phyloP scores from a whole-genome alignment of 345 rosid species.

The Citrus maxima region DNA sequence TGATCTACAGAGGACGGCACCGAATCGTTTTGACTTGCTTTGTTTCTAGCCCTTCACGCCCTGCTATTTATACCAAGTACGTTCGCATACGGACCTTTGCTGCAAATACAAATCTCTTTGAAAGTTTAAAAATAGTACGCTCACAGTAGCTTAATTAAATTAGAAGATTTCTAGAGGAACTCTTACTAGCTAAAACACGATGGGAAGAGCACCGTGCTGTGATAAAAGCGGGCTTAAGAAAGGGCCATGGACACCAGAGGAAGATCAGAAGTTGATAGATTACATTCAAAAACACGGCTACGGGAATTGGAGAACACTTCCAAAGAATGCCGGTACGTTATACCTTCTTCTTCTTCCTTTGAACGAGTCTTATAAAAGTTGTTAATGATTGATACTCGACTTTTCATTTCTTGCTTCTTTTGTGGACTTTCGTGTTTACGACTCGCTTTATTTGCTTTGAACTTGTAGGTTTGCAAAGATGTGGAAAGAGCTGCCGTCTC shows the following conservation, averaged over 20 bases:
- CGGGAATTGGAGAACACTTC: conserved; percentile 89
- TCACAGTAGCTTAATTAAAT: neutral
- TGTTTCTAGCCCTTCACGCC: conserved; percentile 12
- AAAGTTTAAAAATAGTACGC: neutral
- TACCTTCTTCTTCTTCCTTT: neutral
- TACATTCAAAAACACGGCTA: conserved; percentile 77
- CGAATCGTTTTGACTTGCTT: conserved; percentile 73
- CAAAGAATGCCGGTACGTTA: conserved; percentile 76
- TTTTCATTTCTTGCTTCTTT: neutral
- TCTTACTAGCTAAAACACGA: conserved; percentile 13
- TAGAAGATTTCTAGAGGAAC: neutral
- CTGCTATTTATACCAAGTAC: conserved; percentile 42
- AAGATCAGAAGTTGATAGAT: conserved; percentile 63
- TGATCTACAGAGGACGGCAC: conserved; percentile 71
- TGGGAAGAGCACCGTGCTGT: conserved; percentile 89
- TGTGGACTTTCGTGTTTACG: neutral
- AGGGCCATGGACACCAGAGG: conserved; percentile 94
- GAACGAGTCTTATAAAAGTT: neutral
- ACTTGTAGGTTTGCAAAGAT: conserved; percentile 50
- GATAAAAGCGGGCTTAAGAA: conserved; percentile 74
- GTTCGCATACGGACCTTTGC: conserved; percentile 27
- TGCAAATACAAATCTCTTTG: conserved; percentile 6
- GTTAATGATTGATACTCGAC: neutral
- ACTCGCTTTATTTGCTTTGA: neutral
- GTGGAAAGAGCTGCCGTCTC: conserved; percentile 77